Base-by-base conservation (phyloP, 2,329 filamentous ascomycete genomes). In the Colletotrichum noveboracense region DNA sequence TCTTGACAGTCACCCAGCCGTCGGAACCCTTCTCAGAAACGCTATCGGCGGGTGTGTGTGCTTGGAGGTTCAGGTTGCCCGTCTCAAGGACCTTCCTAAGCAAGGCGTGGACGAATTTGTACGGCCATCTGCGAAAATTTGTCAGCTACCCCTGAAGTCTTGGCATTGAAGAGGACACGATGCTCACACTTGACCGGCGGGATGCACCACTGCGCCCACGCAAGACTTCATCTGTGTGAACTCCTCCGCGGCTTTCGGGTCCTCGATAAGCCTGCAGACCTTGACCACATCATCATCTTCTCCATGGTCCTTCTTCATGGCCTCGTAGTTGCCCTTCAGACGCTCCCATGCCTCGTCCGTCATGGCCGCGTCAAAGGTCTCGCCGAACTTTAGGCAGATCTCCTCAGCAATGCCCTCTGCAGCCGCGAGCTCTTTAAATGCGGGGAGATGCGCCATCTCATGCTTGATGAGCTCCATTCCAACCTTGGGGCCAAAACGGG, bases 1-100 rank as follows among this genome's bases (percentile, higher is more conserved):
- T 91, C 4, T 83, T 78, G 7, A 92, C 78, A 2, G 81, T 80
- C 78, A 88, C 89, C 64, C 64, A 66, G 64, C 64, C 64, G 9
- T 66, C 38, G 18, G 38, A 0, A 30, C 26, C 38, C 6, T 26
- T 48, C 3, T 34, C 64, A 12, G 64, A 66, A 32, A 66, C 38
- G 12, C 64, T 66, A 18, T 55, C 64, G 6, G 64, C 64, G 0
- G 64, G 64, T 5, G 64, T 55, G 38, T 66, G 64, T 9, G 64
- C 64, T 26, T 66, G 64, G 16, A 66, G 64, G 26, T 66, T 66
- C 26, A 66, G 64, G 7, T 55, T 66, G 16, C 64, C 64, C 18
- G 64, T 43, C 26, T 66, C 36, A 5, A 71, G 60, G 7, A 71
- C 34, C 6, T 30, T 55, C 7, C 36, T 36, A 1, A 71, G 58